Base-by-base conservation (phyloP, 2,329 filamentous ascomycete genomes). In the Orbilia quercus region DNA sequence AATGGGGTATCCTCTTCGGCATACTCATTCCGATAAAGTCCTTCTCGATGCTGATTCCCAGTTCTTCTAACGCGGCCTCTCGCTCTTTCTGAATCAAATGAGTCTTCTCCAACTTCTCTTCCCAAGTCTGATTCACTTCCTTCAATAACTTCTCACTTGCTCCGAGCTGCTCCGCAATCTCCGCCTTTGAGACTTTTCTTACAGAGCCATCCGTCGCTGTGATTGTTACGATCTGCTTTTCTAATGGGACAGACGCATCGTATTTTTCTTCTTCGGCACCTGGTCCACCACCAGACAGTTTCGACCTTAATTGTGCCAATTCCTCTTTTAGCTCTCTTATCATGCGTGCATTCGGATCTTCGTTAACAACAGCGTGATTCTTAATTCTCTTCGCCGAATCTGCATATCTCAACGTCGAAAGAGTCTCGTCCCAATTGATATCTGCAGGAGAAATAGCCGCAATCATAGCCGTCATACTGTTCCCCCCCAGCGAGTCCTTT, bases 381-480 rank as follows among this genome's bases (percentile, higher is more conserved):
- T 98, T 98, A 85, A 99, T 99, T 78, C 95, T 89, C 83, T 99
- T 99, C 23, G 95, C 95, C 6, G 92, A 97, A 80, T 99, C 94
- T 64, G 96, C 95, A 81, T 99, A 99, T 79, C 96, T 88, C 25
- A 99, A 85, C 0, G 95, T 99, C 80, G 93, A 95, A 16, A 99
- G 85, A 0, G 96, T 99, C 82, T 99, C 95, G 76, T 99, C 95
- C 79, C 96, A 98, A 82, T 99, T 99, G 83, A 98, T 98, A 81
- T 99, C 95, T 62, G 95, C 95, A 2, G 95, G 95, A 79, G 93
- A 97, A 79, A 99, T 97, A 58, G 94, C 94, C 55, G 95, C 96
- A 84, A 99, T 99, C 96, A 99, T 99, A 71, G 95, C 95, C 22
- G 95, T 99, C 91, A 98, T 94, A 80, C 94, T 98, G 84, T 99